Evolutionary conservation across 2,329 filamentous ascomycete genomes (phyloP).

Genomic region (Diaporthe eres): DNA sequence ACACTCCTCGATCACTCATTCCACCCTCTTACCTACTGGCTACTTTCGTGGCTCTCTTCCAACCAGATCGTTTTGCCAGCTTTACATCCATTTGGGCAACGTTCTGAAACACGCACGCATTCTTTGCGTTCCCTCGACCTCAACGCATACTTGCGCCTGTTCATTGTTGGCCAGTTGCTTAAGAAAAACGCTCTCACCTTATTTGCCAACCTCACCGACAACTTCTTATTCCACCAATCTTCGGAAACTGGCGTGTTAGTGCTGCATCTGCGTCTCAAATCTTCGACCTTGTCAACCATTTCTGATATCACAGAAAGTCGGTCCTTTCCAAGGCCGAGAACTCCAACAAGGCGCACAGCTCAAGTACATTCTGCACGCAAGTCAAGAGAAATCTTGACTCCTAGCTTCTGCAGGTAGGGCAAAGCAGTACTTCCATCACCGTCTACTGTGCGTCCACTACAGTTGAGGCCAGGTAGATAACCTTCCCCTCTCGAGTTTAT

Average conservation of each 20-base stretch:
- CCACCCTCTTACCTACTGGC: too few relatives aligned
- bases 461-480: neutral
- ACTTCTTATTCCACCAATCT: neutral
- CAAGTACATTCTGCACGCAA: neutral
- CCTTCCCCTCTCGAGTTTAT: too few relatives aligned
- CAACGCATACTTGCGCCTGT: neutral
- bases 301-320: neutral
- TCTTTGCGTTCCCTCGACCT: neutral
- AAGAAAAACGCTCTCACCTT: neutral
- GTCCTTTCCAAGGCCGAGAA: too few relatives aligned
- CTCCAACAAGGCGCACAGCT: neutral
- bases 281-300: neutral
- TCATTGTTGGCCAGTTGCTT: neutral
- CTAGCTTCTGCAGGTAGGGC: too few relatives aligned
- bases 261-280: neutral
- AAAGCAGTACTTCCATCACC: neutral
- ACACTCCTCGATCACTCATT: too few relatives aligned
- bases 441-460: neutral
- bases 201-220: neutral
- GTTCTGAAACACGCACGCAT: neutral
- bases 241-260: neutral
- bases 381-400: neutral
- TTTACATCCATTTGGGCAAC: neutral
- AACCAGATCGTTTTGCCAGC: too few relatives aligned
- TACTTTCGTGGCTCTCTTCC: too few relatives aligned